phyloP scores from a whole-genome alignment of 2,329 filamentous ascomycete genomes.

The Beauveria scarabaeidicola region DNA sequence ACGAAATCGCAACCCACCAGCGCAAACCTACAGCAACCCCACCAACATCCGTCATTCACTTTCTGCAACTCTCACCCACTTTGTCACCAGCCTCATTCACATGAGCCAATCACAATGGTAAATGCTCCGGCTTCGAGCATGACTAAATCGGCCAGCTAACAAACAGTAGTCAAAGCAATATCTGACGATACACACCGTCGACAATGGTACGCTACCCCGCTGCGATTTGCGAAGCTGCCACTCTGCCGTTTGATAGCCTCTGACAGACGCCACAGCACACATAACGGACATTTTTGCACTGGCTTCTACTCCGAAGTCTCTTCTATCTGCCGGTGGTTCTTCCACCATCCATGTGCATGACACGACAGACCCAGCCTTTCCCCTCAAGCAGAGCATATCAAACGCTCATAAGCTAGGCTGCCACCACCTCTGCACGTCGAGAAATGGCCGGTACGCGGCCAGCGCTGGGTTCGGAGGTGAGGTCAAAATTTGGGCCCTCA shows the following conservation, averaged over 20 bases:
- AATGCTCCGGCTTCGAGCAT: not conserved
- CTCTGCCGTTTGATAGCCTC: constrained; percentile 12
- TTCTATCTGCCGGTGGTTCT: constrained; percentile 79
- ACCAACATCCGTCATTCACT: constrained; percentile 7
- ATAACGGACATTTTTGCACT: constrained; percentile 77
- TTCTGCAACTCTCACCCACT: constrained; percentile 4
- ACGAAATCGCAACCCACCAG: not conserved
- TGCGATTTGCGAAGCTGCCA: constrained; percentile 18
- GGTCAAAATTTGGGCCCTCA: constrained; percentile 69
- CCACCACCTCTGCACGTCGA: constrained; percentile 73
- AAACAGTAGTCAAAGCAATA: constrained; percentile 86
- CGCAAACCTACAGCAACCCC: constrained; percentile 3
- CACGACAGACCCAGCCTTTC: constrained; percentile 61
- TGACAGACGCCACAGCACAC: constrained; percentile 51
- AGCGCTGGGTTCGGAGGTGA: constrained; percentile 87
- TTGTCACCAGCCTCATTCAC: not conserved
- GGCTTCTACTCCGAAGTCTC: constrained; percentile 61
- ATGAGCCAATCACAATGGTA: constrained; percentile 5
- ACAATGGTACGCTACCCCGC: constrained; percentile 55
- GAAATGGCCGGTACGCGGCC: constrained; percentile 62
- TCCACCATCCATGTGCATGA: constrained; percentile 75
- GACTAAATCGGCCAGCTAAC: not conserved
- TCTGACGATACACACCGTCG: constrained; percentile 82
- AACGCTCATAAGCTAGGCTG: constrained; percentile 81
- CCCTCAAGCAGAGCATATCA: constrained; percentile 69